Evolutionary conservation across 2,329 filamentous ascomycete species (phyloP).

Genomic region (Phoma herbarum): DNA sequence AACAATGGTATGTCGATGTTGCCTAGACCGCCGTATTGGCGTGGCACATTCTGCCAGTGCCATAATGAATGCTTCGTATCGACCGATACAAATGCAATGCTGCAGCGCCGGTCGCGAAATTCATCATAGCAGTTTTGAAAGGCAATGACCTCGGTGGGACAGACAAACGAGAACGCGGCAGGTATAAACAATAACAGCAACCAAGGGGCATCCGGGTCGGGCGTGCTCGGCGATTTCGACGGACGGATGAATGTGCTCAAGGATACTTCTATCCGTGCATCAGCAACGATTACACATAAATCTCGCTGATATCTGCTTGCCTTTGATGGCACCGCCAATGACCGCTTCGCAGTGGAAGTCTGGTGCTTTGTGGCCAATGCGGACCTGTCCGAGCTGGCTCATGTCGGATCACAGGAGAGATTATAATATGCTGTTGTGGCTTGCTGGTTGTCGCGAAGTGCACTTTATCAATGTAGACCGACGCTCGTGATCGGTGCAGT

Average conservation of each 20-base stretch:
- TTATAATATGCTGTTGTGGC: not conserved
- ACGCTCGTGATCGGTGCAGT: constrained; percentile 3
- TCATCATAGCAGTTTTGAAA: constrained; percentile 43
- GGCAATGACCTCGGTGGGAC: constrained; percentile 43
- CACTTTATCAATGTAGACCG: not conserved
- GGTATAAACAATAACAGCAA: constrained; percentile 46
- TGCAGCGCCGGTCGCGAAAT: constrained; percentile 39
- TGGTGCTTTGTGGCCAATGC: constrained; percentile 39
- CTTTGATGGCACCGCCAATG: constrained; percentile 33
- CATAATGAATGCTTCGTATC: constrained; percentile 43
- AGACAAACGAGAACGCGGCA: constrained; percentile 45
- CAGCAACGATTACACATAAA: not conserved
- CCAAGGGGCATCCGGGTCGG: constrained; percentile 29
- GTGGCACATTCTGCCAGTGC: constrained; percentile 44
- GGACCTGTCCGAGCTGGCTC: constrained; percentile 34
- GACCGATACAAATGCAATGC: constrained; percentile 40
- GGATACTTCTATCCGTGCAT: constrained; percentile 33
- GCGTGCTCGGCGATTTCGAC: constrained; percentile 15
- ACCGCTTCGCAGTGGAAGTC: constrained; percentile 43
- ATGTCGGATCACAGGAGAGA: constrained; percentile 17
- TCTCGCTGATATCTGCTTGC: constrained; percentile 9
- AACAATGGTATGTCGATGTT: constrained; percentile 40
- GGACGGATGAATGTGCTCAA: constrained; percentile 35
- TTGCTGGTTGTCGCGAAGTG: not conserved
- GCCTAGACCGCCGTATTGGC: constrained; percentile 42